phyloP scores from a whole-genome alignment of 2,329 filamentous ascomycete genomes.

The Trichoderma asperellum region DNA sequence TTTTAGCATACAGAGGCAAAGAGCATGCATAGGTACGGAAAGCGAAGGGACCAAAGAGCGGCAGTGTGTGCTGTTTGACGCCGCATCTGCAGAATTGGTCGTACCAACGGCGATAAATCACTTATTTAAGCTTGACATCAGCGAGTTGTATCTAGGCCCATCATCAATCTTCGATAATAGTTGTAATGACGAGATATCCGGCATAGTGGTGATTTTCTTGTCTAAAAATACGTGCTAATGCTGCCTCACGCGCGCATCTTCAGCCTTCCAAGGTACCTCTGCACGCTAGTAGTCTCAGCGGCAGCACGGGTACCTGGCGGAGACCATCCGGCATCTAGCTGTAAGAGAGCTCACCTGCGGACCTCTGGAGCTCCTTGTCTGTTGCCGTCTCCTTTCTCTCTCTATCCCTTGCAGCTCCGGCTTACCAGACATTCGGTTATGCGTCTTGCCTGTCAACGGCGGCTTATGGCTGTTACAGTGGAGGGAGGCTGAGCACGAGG shows the following conservation, averaged over 20 bases:
- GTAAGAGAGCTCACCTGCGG: not conserved
- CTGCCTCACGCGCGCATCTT: not conserved
- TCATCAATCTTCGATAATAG: not conserved
- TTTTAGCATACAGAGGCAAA: not conserved
- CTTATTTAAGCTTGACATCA: not conserved
- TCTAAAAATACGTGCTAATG: not conserved
- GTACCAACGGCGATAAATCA: not conserved
- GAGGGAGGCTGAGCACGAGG: constrained; percentile 15
- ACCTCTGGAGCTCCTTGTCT: not conserved
- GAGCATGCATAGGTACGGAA: not conserved
- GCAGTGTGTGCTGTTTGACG: not conserved
- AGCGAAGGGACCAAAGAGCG: not conserved
- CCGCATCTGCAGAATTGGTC: not conserved
- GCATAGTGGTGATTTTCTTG: not conserved
- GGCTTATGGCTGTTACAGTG: constrained; percentile 8
- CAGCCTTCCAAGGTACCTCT: not conserved
- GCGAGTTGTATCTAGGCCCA: not conserved
- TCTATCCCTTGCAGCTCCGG: not conserved
- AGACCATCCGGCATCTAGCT: not conserved
- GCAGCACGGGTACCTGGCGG: not conserved
- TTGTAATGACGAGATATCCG: not conserved
- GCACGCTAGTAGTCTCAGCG: not conserved
- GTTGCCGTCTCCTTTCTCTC: not conserved
- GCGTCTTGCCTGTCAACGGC: not conserved
- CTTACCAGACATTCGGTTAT: not conserved